These are phyloP conservation scores for Citrullus mucosospermus DNA, from an alignment of 306 rosid genomes.

Conservation along the genomic window DNA sequence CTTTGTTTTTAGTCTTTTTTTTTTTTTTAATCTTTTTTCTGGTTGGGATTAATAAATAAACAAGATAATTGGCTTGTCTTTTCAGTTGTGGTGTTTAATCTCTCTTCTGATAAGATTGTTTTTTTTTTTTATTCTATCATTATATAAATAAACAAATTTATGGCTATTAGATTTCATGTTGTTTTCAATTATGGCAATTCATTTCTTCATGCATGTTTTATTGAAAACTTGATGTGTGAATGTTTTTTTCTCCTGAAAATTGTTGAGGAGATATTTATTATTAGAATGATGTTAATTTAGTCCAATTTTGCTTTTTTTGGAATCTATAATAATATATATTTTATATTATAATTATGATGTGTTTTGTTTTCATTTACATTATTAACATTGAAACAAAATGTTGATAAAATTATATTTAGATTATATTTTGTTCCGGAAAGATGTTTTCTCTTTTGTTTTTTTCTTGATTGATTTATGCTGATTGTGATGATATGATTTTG, in stretches of 20 bases:
- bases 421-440: background rate
- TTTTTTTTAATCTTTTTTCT: background rate
- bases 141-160: background rate
- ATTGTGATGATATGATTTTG: background rate
- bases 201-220: background rate
- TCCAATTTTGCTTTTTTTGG: background rate
- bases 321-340: background rate
- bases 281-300: background rate
- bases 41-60: background rate
- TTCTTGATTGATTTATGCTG: background rate
- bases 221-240: background rate
- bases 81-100: background rate
- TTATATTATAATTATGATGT: background rate
- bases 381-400: background rate
- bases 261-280: background rate
- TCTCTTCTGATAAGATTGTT: background rate
- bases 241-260: background rate
- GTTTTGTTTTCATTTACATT: background rate
- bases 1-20: background rate
- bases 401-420: background rate
- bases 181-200: background rate
- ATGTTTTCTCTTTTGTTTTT: background rate
- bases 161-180: background rate
- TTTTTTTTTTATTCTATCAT: background rate
- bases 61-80: slow-evolving; percentile 1